phyloP scores from a whole-genome alignment of 2,329 filamentous ascomycete species.

The Alternaria ventricosa region DNA sequence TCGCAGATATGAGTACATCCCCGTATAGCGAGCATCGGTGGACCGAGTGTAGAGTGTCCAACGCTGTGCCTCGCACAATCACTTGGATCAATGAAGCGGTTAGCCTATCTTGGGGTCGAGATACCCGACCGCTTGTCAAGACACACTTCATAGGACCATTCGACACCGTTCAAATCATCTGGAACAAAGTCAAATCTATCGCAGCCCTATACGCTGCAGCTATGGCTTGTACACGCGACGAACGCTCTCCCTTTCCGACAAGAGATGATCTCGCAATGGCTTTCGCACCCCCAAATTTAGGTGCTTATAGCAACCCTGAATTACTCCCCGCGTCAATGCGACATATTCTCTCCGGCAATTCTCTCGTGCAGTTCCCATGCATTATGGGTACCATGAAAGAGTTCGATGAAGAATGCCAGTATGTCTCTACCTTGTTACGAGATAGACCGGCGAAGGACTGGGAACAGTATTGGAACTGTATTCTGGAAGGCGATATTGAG shows the following conservation, averaged over 20 bases:
- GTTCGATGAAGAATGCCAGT: background rate
- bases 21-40: too few relatives aligned
- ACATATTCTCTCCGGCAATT: background rate
- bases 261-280: background rate
- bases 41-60: accelerated
- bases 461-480: background rate
- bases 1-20: too few relatives aligned
- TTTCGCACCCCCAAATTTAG: too few relatives aligned
- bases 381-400: background rate
- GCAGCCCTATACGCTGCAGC: background rate
- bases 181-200: background rate
- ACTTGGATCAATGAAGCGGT: background rate
- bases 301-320: background rate
- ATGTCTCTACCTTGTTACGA: background rate
- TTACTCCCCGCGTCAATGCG: accelerated
- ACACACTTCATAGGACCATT: background rate
- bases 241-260: background rate
- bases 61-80: background rate
- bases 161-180: background rate
- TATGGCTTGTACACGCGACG: background rate
- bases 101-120: background rate
- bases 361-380: background rate
- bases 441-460: background rate
- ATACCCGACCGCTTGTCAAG: accelerated
- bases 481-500: accelerated